Evolutionary conservation across 192 early-diverging fungal species (phyloP).

Genomic region (Backusella circina): DNA sequence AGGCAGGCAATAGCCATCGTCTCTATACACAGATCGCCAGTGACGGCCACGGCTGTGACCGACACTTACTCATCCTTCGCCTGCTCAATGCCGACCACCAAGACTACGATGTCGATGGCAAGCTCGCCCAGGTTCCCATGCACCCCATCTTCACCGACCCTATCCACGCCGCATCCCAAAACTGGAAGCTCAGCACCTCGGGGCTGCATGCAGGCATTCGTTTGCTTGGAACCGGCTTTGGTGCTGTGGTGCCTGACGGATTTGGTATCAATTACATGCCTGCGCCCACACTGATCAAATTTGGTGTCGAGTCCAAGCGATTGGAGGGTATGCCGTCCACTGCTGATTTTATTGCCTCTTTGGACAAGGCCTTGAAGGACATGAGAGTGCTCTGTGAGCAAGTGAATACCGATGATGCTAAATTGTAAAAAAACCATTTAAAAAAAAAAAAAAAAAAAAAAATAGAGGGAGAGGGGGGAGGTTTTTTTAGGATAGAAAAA

Average conservation of each 20-base stretch:
- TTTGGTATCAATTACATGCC: conserved; percentile 89
- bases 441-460: neutral
- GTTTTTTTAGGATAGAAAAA: neutral
- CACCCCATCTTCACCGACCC: conserved; percentile 66
- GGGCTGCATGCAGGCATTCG: conserved; percentile 68
- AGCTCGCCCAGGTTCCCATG: conserved; percentile 13
- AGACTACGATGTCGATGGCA: conserved; percentile 14
- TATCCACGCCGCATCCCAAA: conserved; percentile 61
- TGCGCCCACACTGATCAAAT: conserved; percentile 60
- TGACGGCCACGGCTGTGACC: conserved; percentile 78
- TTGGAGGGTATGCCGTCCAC: conserved; percentile 12
- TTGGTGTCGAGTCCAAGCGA: conserved; percentile 77
- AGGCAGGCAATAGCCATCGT: conserved; percentile 64
- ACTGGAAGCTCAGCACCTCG: conserved; percentile 80
- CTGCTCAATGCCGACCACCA: conserved; percentile 42
- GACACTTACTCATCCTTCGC: conserved; percentile 80
- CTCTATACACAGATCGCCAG: conserved; percentile 64
- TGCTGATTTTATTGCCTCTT: neutral
- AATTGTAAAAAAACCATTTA: neutral
- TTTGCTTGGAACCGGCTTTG: conserved; percentile 79
- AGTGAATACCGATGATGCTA: neutral
- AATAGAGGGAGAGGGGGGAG: too few relatives aligned
- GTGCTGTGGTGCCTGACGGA: conserved; percentile 72
- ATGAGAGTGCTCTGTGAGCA: conserved; percentile 35
- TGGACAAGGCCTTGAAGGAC: conserved; percentile 25